Base-by-base conservation (phyloP, 495 filamentous ascomycete species). In the Penicillium coffeae region DNA sequence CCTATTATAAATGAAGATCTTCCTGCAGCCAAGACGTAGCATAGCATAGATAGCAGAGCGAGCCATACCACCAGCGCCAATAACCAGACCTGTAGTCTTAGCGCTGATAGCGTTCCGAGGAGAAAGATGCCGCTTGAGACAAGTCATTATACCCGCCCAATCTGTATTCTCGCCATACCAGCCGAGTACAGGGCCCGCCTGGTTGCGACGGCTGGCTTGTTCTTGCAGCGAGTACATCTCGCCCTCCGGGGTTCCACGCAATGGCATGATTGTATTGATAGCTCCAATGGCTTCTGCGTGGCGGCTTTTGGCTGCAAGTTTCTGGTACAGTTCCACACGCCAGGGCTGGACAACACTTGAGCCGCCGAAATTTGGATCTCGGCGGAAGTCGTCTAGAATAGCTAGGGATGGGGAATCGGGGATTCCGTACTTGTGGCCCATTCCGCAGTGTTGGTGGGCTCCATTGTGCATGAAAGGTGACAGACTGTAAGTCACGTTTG, bases 121-220 rank as follows among this genome's bases (percentile, higher is more conserved):
- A 10, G 87, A 90, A 42, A 91, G 81, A 45, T 88, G 87, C 21
- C 87, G 79, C 3, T 79, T 79, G 20, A 90, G 75, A 52, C 86
- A 89, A 4, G 73, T 74, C 58, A 80, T 70, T 20, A 91, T 87
- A 12, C 87, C 82, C 20, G 85, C 85, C 85, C 87, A 93, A 66
- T 91, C 88, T 0, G 87, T 93, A 60, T 93, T 93, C 45, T 91
- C 87, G 6, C 88, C 88, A 51, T 88, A 90, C 53, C 89, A 84
- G 3, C 79, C 84, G 40, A 76, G 60, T 3, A 87, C 76, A 1
- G 75, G 68, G 0, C 88, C 87, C 3, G 82, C 73, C 55, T 78
- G 81, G 63, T 85, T 84, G 21, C 85, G 75, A 19, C 83, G 76
- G 56, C 79, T 81, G 32, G 82, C 78, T 37, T 85, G 71, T 18